These are phyloP conservation scores for Magnusiomyces sp. DNA, from an alignment of 1,139 yeast species.

Conservation along the genomic window DNA sequence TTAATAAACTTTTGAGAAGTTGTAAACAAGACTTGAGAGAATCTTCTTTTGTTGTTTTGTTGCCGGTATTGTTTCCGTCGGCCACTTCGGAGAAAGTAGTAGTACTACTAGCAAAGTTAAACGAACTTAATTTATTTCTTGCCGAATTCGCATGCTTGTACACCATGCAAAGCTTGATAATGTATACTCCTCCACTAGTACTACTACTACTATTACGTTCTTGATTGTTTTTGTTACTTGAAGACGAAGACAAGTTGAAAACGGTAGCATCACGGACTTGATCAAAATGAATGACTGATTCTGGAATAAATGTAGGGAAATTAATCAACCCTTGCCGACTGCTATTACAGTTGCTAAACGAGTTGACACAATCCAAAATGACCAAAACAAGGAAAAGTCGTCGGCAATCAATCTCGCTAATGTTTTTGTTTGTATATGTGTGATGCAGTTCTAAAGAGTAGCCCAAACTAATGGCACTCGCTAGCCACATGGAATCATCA, in stretches of 20 bases:
- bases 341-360: no score
- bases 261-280: slow-evolving; percentile 18
- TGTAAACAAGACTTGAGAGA: slow-evolving; percentile 1
- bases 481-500: slow-evolving; percentile 31
- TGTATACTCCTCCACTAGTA: slow-evolving; percentile 20
- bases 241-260: slow-evolving; percentile 9
- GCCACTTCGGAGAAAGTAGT: background rate
- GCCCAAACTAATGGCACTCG: slow-evolving; percentile 32
- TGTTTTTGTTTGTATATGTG: slow-evolving; percentile 14
- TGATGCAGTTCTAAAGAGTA: slow-evolving; percentile 22
- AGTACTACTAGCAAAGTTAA: background rate
- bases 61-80: no score
- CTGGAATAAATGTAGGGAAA: slow-evolving; percentile 22
- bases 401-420: slow-evolving; percentile 20
- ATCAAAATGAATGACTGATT: slow-evolving; percentile 16
- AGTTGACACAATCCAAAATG: slow-evolving; percentile 26
- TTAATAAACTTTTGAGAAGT: background rate
- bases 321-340: background rate
- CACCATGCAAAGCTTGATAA: slow-evolving; percentile 20
- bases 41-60: background rate
- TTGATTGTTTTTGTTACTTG: background rate
- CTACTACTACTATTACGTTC: no score
- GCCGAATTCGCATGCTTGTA: no score
- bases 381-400: slow-evolving; percentile 29
- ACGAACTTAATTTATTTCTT: no score